A percentile compares a stretch with the other conserved stretches of the same genome.
Conservation (phyloP, 2,329 filamentous ascomycete genomes). For the Rhynchosporium agropyri region DNA sequence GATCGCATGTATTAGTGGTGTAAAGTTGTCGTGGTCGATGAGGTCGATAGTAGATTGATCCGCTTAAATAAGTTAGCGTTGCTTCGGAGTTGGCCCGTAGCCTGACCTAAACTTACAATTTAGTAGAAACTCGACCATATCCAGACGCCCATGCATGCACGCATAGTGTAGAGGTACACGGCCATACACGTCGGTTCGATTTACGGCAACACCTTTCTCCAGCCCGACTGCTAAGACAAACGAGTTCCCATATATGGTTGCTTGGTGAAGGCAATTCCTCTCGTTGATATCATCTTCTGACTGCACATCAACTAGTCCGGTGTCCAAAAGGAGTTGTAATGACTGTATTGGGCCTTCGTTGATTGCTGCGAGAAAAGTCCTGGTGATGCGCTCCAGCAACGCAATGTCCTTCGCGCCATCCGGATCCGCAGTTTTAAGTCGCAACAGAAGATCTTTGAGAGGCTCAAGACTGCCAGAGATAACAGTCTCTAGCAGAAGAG, state of each 20-base stretch:
- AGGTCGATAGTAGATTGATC: slow-evolving; percentile 78
- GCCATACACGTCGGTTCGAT: slow-evolving; percentile 88
- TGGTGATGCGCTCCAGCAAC: slow-evolving; percentile 75
- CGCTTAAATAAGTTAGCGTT: slow-evolving; percentile 46
- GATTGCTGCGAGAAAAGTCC: slow-evolving; percentile 88
- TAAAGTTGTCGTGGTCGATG: slow-evolving; percentile 97
- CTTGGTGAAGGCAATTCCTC: slow-evolving; percentile 92
- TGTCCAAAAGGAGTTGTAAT: slow-evolving; percentile 75
- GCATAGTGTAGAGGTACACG: slow-evolving; percentile 93
- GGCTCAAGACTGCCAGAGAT: slow-evolving; percentile 77
- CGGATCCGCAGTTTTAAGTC: slow-evolving; percentile 62
- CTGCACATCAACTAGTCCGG: slow-evolving; percentile 82
- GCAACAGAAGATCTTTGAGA: slow-evolving; percentile 77
- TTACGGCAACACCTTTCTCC: slow-evolving; percentile 73
- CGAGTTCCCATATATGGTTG: slow-evolving; percentile 87
- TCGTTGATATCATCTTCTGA: slow-evolving; percentile 98
- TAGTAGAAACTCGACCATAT: slow-evolving; percentile 77
- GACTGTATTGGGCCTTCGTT: slow-evolving; percentile 80
- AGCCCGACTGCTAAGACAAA: slow-evolving; percentile 78
- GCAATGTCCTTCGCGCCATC: slow-evolving; percentile 60
- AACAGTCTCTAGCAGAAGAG: slow-evolving; percentile 84
- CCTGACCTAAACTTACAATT: slow-evolving; percentile 54
- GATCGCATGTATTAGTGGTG: slow-evolving; percentile 91
- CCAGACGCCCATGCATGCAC: slow-evolving; percentile 87
- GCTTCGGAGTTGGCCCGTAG: background rate